Conservation (phyloP, 2,329 filamentous ascomycete genomes). For the Pseudogymnoascus sp. region DNA sequence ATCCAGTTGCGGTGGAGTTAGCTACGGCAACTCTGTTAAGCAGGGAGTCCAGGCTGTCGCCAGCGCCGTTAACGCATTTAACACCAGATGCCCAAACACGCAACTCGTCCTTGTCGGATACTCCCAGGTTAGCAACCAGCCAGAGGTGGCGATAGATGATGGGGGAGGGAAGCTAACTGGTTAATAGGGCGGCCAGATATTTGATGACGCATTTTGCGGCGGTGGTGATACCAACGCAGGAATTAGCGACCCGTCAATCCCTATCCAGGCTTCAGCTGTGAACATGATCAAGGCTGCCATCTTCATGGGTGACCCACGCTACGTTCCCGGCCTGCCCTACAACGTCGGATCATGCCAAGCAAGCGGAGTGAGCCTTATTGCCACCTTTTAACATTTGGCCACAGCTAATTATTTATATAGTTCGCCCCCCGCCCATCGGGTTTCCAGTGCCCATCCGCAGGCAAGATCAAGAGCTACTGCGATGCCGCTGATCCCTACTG, state of each 20-base stretch:
- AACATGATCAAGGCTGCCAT: conserved; percentile 53
- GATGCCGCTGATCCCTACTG: conserved; percentile 53
- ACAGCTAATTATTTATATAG: conserved; percentile 27
- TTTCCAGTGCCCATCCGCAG: conserved; percentile 43
- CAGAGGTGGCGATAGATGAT: background rate
- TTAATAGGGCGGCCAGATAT: conserved; percentile 49
- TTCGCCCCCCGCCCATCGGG: conserved; percentile 47
- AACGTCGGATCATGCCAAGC: conserved; percentile 52
- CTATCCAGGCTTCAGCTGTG: conserved; percentile 39
- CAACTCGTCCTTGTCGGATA: conserved; percentile 54
- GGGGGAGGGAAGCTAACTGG: conserved; percentile 10
- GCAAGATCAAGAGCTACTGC: conserved; percentile 52
- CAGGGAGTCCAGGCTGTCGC: conserved; percentile 51
- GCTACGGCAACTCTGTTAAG: conserved; percentile 49
- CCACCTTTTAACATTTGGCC: background rate
- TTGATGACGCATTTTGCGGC: conserved; percentile 53
- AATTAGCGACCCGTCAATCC: conserved; percentile 36
- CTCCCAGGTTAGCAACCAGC: conserved; percentile 40
- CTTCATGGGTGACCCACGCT: conserved; percentile 56
- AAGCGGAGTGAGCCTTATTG: conserved; percentile 42
- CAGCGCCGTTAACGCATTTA: conserved; percentile 49
- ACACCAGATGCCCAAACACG: conserved; percentile 46
- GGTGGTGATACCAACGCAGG: conserved; percentile 41
- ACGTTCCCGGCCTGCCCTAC: conserved; percentile 46
- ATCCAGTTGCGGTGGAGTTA: conserved; percentile 46